Base-by-base conservation (phyloP, 2,329 filamentous ascomycete species). In the Monilinia fructicola region DNA sequence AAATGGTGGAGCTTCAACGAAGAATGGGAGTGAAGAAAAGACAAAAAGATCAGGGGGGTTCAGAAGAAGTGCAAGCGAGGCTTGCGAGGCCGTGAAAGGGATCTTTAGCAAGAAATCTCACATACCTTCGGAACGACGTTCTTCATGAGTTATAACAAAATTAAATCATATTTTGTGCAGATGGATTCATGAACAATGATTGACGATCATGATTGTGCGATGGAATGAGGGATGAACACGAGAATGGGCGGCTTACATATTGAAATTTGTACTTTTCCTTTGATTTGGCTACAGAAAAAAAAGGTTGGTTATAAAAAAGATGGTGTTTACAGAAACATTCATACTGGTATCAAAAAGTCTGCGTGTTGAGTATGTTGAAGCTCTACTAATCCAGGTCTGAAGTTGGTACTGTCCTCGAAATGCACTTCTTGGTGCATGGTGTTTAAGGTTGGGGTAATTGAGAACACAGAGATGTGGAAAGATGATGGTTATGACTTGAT, bases 71-170 rank as follows among this genome's bases (percentile, higher is more conserved):
- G 64, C 64, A 40, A 66, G 64, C n/a, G 60, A 63, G 16, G 60
- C 60, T 26, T 63, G 60, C 31, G 64, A 66, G 18, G 64, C 55
- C 23, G 21, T 54, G 4, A 66, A 48, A 7, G 64, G 64, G 3
- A 60, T 66, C 12, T 66, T 66, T 44, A 54, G 64, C 11, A 66
- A 66, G 26, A 66, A 46, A n/a, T 48, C 55, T 3, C 46, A 61
- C 9, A 26, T 10, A 14, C 7, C 38, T 53, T 35, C 46, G 3
- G 46, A 60, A 56, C 48, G 44, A 50, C 16, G 44, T 18, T 35
- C 26, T 35, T 18, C 42, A 52, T 48, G 16, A 44, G 18, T 14
- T 10, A 28, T 21, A 26, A 21, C 26, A n/a, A 35, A 50, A 58
- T 18, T 18, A 40, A 21, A 16, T 38, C 50, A n/a, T 64, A n/a